Percentiles rank a stretch among this genome's conserved stretches.
phyloP scores from a whole-genome alignment of 495 filamentous ascomycete species.

The Bacidia rubella region DNA sequence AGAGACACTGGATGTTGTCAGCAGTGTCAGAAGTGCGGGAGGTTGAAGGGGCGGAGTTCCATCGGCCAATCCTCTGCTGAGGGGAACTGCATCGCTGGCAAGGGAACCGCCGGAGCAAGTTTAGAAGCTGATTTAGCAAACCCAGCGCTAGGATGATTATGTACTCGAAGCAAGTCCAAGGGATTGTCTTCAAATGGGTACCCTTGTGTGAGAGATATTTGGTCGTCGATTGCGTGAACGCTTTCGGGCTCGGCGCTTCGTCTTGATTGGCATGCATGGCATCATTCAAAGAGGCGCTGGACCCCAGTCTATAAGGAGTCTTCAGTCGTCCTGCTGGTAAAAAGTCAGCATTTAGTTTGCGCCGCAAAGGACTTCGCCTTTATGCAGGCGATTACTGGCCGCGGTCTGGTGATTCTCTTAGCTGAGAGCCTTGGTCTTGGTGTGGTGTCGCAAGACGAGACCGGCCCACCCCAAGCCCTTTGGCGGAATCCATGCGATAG shows the following conservation, averaged over 20 bases:
- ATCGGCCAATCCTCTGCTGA: conserved; percentile 16
- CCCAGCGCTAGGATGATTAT: too few relatives aligned
- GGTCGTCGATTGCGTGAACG: neutral
- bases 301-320: too few relatives aligned
- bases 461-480: conserved; percentile 2
- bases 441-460: conserved; percentile 7
- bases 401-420: neutral
- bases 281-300: too few relatives aligned
- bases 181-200: neutral
- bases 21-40: conserved; percentile 14
- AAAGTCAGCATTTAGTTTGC: too few relatives aligned
- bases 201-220: conserved; percentile 1
- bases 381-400: conserved; percentile 4
- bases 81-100: conserved; percentile 16
- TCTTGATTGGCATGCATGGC: neutral
- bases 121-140: neutral
- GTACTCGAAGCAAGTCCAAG: neutral
- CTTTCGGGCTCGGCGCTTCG: conserved; percentile 1
- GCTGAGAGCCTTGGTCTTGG: neutral
- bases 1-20: neutral
- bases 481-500: conserved; percentile 3
- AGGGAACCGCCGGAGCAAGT: conserved; percentile 14
- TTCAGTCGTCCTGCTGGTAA: too few relatives aligned
- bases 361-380: conserved; percentile 3
- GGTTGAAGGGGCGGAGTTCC: conserved; percentile 14